These are phyloP conservation scores for Myriosclerotinia curreyana DNA, from an alignment of 2,329 filamentous ascomycete species.

Conservation along the genomic window DNA sequence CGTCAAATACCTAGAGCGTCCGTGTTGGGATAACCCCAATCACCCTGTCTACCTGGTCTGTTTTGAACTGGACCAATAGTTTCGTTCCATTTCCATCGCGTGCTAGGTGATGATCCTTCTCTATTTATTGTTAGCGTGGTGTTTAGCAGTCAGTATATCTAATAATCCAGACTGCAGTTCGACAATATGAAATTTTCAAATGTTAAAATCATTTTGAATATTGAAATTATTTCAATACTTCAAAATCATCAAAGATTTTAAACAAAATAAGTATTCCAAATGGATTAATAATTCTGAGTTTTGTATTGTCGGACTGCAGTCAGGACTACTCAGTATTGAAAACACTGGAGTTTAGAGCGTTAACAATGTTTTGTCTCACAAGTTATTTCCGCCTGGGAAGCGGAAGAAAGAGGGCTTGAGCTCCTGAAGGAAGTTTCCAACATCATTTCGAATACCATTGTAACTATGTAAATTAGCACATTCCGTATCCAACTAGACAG, in stretches of 20 bases:
- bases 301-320: no score
- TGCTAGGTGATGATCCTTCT: conserved; percentile 28
- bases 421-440: conserved; percentile 51
- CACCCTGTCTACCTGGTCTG: conserved; percentile 39
- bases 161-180: no score
- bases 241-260: no score
- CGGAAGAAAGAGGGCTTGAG: conserved; percentile 56
- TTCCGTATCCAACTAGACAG: neutral
- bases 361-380: conserved; percentile 38
- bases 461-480: conserved; percentile 33
- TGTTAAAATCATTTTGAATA: no score
- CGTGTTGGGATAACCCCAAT: conserved; percentile 45
- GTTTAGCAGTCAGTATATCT: no score
- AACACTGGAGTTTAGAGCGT: no score
- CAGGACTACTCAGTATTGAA: no score
- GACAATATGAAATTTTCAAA: no score
- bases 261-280: no score
- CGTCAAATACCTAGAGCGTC: conserved; percentile 46
- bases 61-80: conserved; percentile 42
- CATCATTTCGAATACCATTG: conserved; percentile 56
- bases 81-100: conserved; percentile 40
- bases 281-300: no score
- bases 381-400: conserved; percentile 62
- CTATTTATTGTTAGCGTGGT: conserved; percentile 33
- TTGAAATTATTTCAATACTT: no score